phyloP scores from a whole-genome alignment of 2,329 filamentous ascomycete species.

The Nemania diffusa region DNA sequence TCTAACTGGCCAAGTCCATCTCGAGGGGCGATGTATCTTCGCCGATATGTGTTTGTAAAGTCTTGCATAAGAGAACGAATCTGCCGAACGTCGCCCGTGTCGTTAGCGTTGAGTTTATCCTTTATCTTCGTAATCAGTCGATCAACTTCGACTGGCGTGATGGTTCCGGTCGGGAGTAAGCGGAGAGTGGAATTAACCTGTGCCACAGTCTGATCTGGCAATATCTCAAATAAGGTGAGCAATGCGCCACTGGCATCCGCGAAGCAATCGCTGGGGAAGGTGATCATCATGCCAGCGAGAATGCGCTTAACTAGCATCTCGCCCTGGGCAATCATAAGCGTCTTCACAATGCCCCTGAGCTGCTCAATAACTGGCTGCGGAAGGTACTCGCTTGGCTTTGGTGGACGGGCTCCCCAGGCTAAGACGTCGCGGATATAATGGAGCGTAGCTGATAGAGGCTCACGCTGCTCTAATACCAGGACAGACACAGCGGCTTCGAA shows the following conservation, averaged over 20 bases:
- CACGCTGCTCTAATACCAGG: conserved; percentile 87
- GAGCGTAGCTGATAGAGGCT: conserved; percentile 88
- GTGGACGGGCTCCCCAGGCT: conserved; percentile 82
- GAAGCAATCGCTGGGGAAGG: conserved; percentile 94
- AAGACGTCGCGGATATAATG: conserved; percentile 94
- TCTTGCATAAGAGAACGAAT: conserved; percentile 90
- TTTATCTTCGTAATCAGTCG: conserved; percentile 83
- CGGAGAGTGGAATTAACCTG: conserved; percentile 89
- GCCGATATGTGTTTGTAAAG: conserved; percentile 93
- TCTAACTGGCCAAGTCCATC: conserved; percentile 90
- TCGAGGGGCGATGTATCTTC: conserved; percentile 93
- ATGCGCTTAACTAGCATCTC: conserved; percentile 86
- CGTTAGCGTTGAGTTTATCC: conserved; percentile 76
- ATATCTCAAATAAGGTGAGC: conserved; percentile 85
- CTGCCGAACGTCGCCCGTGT: conserved; percentile 71
- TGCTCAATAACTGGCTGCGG: conserved; percentile 71
- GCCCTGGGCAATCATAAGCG: conserved; percentile 75
- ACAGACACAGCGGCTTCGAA: conserved; percentile 89
- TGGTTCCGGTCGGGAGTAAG: conserved; percentile 83
- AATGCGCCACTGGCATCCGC: conserved; percentile 94
- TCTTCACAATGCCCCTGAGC: conserved; percentile 77
- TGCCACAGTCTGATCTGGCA: conserved; percentile 79
- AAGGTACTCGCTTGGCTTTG: conserved; percentile 64
- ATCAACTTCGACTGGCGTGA: conserved; percentile 82
- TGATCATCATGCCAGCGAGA: conserved; percentile 99